Evolutionary conservation across 1,284 basidiomycete species (phyloP), one percentile per base, ranked within the genome.

Genomic region (Austropuccinia psidii): DNA sequence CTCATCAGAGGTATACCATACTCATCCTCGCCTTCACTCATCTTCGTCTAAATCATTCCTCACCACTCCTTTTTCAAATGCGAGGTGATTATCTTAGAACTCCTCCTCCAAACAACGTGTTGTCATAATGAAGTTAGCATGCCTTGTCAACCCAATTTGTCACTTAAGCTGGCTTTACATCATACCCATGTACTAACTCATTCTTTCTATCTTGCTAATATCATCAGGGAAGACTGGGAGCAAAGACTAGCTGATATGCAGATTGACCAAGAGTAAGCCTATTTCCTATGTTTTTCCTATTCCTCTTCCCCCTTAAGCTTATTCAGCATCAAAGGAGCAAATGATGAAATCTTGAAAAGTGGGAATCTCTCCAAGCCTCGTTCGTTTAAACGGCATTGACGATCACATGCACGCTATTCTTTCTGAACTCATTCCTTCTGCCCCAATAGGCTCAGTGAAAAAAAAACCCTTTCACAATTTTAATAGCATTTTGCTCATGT

Each of bases 351-450:
- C 27, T 52, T 61, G 49, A 47, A 72, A 72, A 72, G 68, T 61
- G 57, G 68, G 68, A 72, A 72, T 72, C 68, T 72, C 68, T 72
- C 68, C 57, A 72, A 72, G 68, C 24, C n/a, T n/a, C n/a, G n/a
- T n/a, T n/a, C n/a, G n/a, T n/a, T 60, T 37, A 21, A 50, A 29
- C 17, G 45, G 50, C 68, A 35, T 39, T 72, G 68, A 55, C 24
- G 68, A 70, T 24, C 21, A 49, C 68, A 33, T 29, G 31, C 31
- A 37, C 55, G 55, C 50, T 72, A 49, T 72, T 61, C 24, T 13
- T 49, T 47, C 57, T 61, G 55, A 61, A 35, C 24, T 11, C 66
- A 24, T 17, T 68, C 29, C 9, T 3, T 19, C 27, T 57, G n/a
- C 66, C 52, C 24, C 41, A 45, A n/a, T n/a, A 45, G 41, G 41